A percentile compares a stretch with the other conserved stretches of the same genome.
These are phyloP conservation scores for Aspergillus versicolor DNA, from an alignment of 2,329 filamentous ascomycete genomes.

Conservation along the genomic window DNA sequence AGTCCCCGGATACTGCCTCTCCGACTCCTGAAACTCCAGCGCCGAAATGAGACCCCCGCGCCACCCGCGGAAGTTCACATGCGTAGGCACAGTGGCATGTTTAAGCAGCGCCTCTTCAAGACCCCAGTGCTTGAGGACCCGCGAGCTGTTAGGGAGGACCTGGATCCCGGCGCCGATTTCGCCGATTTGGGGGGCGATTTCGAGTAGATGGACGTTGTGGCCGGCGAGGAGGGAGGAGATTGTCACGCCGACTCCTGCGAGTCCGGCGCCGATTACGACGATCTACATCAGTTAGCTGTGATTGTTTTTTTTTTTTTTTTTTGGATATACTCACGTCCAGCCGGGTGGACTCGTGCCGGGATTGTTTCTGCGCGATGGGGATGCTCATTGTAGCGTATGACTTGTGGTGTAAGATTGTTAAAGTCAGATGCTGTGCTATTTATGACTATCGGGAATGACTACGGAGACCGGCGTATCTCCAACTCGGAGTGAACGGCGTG, in stretches of 20 bases:
- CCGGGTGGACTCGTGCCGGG: slow-evolving; percentile 47
- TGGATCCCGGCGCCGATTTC: slow-evolving; percentile 32
- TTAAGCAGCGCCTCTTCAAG: slow-evolving; percentile 42
- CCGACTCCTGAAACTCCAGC: slow-evolving; percentile 50
- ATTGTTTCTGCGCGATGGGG: slow-evolving; percentile 39
- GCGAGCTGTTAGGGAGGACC: slow-evolving; percentile 26
- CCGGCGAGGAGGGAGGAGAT: slow-evolving; percentile 27
- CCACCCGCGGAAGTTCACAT: slow-evolving; percentile 54
- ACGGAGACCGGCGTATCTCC: background rate
- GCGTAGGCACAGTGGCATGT: slow-evolving; percentile 42
- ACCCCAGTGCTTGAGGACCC: slow-evolving; percentile 40
- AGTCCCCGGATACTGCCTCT: slow-evolving; percentile 33
- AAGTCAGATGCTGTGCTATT: background rate
- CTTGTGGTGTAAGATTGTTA: no score
- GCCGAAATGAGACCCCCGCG: slow-evolving; percentile 50
- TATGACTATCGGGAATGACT: background rate
- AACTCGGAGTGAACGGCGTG: background rate
- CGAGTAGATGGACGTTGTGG: slow-evolving; percentile 26
- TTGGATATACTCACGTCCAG: slow-evolving; percentile 38
- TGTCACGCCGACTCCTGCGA: slow-evolving; percentile 27
- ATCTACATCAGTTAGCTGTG: slow-evolving; percentile 7
- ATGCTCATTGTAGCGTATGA: slow-evolving; percentile 41
- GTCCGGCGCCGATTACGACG: slow-evolving; percentile 36
- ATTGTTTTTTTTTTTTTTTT: background rate
- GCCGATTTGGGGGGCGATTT: slow-evolving; percentile 24